Base-by-base conservation (phyloP, 352 stramenopile species). In the Phytophthora sansomeana region DNA sequence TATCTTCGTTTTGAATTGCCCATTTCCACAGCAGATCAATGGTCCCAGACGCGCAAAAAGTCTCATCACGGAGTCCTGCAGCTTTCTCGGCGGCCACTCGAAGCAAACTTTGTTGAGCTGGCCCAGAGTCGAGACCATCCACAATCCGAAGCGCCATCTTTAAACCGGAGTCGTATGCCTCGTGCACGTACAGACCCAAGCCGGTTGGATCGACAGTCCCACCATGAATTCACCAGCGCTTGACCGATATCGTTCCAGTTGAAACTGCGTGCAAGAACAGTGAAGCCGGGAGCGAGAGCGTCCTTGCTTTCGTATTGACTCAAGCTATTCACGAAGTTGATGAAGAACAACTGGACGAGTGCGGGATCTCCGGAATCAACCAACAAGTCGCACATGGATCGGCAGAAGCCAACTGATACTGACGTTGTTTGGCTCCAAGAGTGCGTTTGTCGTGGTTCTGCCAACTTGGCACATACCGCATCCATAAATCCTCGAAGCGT, bases 21-120 rank as follows among this genome's bases (percentile, higher is more conserved):
- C 50, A 58, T n/a, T 67, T 67, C 49, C 58, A 67, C 14, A 67
- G 58, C 6, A 48, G n/a, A 16, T 38, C 32, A 9, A 38, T 16
- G 8, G 32, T 6, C 32, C 9, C 13, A n/a, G 35, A 41, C 35
- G 35, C 11, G 35, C 35, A 41, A 3, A 41, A 41, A 41, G 8
- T 41, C 35, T 41, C 35, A 1, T 41, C 35, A n/a, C 35, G 35
- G 16, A 41, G 35, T 41, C 35, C n/a, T 9, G 35, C 35, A n/a
- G 35, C 35, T 41, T 41, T 41, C 35, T 41, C 35, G 1, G 35
- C 13, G 16, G 35, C 35, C 35, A 13, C 16, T 41, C 13, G 11
- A 1, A 41, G 35, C 35, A 41, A n/a, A 9, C 8, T 6, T 41
- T 41, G 35, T n/a, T 41, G 35, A 41, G 35, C 35, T 41, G 8